Conservation (phyloP, 2,329 filamentous ascomycete genomes). For the Amauroascus verrucosus region DNA sequence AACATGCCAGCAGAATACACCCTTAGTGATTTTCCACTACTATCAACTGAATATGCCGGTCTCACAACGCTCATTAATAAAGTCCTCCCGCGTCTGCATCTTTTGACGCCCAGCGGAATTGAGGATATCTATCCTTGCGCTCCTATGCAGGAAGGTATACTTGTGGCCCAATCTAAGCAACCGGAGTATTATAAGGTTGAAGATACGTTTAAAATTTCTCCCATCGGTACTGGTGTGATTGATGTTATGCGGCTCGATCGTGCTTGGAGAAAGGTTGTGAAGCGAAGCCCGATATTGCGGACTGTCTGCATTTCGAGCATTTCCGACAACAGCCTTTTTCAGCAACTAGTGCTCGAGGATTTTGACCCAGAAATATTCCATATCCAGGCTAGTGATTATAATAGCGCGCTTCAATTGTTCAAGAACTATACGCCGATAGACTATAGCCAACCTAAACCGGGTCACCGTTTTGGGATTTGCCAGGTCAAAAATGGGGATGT, state of each 20-base stretch:
- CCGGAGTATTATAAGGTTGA: background rate
- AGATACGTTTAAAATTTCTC: background rate
- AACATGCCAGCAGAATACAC: background rate
- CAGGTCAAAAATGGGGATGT: conserved; percentile 15
- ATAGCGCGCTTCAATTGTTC: conserved; percentile 1
- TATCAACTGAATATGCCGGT: background rate
- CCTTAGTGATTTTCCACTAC: conserved; percentile 4
- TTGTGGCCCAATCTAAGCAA: background rate
- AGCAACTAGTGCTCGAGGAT: background rate
- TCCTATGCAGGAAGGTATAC: conserved; percentile 8
- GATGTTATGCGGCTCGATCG: background rate
- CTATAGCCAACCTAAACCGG: conserved; percentile 23
- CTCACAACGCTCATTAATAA: background rate
- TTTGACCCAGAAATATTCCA: background rate
- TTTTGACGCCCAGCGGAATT: background rate
- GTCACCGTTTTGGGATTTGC: conserved; percentile 30
- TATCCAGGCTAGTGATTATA: background rate
- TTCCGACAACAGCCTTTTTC: background rate
- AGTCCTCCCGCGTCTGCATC: background rate
- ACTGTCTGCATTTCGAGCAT: background rate
- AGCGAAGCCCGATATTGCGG: background rate
- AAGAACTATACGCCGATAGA: conserved; percentile 23
- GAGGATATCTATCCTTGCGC: conserved; percentile 12
- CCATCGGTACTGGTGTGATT: background rate
- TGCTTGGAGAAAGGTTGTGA: conserved; percentile 4